Percentiles rank a stretch among this genome's conserved stretches.
phyloP scores from a whole-genome alignment of 495 filamentous ascomycete genomes.

The Neurospora sp. region DNA sequence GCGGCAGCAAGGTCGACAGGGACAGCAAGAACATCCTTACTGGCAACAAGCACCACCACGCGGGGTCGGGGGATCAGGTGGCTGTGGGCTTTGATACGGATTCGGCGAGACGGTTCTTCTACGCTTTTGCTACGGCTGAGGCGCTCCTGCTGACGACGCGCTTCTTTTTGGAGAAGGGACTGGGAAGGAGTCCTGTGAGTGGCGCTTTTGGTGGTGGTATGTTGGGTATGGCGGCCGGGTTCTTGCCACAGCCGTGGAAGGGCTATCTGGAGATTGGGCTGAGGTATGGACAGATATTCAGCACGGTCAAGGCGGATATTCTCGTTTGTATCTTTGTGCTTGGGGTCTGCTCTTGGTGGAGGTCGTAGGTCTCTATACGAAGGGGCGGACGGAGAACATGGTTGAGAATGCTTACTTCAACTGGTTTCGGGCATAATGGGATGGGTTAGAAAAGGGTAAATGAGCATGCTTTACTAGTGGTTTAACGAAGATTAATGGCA shows the following conservation, averaged over 20 bases:
- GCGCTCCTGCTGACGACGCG: constrained; percentile 57
- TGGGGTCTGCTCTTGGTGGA: constrained; percentile 60
- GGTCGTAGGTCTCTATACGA: constrained; percentile 11
- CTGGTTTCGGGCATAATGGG: not conserved
- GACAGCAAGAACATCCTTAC: constrained; percentile 10
- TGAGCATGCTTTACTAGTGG: not conserved
- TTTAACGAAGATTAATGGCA: not conserved
- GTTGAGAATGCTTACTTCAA: not conserved
- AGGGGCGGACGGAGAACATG: not conserved
- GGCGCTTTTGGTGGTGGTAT: constrained; percentile 39
- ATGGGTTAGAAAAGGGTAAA: not conserved
- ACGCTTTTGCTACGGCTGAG: constrained; percentile 70
- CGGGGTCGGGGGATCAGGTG: constrained; percentile 6
- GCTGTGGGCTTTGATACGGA: constrained; percentile 13
- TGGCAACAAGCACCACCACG: constrained; percentile 1
- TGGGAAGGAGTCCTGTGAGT: constrained; percentile 16
- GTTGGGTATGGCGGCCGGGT: constrained; percentile 48
- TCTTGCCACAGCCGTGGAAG: constrained; percentile 47
- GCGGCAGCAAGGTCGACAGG: constrained; percentile 41
- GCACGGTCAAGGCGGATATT: constrained; percentile 52
- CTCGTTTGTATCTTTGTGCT: constrained; percentile 68
- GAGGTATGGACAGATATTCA: constrained; percentile 60
- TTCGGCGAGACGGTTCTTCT: constrained; percentile 45
- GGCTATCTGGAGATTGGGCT: constrained; percentile 49
- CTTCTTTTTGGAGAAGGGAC: constrained; percentile 49